Evolutionary conservation across 129 eudicot species (phyloP), one percentile per base, ranked within the genome.

Genomic region (Artemisia tridentata): DNA sequence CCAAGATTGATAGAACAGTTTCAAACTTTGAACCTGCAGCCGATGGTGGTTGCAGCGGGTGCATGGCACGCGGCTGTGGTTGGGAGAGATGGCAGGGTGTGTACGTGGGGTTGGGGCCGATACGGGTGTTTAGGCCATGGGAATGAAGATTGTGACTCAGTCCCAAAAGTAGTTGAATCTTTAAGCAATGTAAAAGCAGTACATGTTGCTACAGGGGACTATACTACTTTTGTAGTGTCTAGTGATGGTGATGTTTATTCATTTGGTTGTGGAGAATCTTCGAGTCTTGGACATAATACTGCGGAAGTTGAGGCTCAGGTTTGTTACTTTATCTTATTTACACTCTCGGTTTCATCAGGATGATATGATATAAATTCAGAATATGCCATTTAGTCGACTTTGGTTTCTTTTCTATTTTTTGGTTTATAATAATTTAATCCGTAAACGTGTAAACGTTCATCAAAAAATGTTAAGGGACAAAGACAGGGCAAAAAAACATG

Each of bases 41-140:
- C 99, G 0, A 80, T 80, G 68, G 96, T 89, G 27, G 86, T 93
- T 71, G 92, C 99, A 52, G 97, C 99, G 7, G 99, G 99, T 69
- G 95, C 95, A 60, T 89, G 98, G 98, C 98, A 93, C 70, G 95
- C 98, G n/a, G 98, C 96, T 7, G 98, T 85, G 62, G 96, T 89
- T 20, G 98, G 98, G 55, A 85, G 73, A 34, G 97, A 93, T 74
- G 97, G 98, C 18, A 79, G 97, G 80, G 98, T 93, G 15, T 93
- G 97, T 77, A 93, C 98, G 3, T 89, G 98, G 98, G 97, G 97
- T 56, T 87, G 92, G 96, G 96, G 96, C 3, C 83, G 88, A 56
- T 80, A 87, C 46, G 98, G 98, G 27, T 93, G 98, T 74, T 77
- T 93, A 78, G 99, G 99, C 25, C 99, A 93, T 68, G 99, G 99